A percentile compares a stretch with the other conserved stretches of the same genome.
These are phyloP conservation scores for Saccharum spontaneum DNA, from an alignment of 176 grass and related monocot species.

Conservation along the genomic window DNA sequence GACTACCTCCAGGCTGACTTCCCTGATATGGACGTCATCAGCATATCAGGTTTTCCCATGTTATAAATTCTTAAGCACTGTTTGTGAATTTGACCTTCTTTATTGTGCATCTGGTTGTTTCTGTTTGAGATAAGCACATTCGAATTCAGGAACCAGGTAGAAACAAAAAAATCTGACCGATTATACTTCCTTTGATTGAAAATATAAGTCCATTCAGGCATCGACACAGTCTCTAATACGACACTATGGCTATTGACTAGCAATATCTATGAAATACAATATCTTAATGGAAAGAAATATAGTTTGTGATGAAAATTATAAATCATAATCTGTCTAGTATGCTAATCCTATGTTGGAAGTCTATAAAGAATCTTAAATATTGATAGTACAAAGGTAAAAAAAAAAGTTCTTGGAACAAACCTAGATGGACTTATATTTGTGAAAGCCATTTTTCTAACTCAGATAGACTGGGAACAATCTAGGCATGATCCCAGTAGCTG, in stretches of 20 bases:
- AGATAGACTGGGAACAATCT: neutral
- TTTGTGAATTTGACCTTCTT: neutral
- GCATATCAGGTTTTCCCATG: constrained; percentile 73
- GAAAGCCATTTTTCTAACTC: neutral
- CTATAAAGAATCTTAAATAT: neutral
- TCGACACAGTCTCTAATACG: neutral
- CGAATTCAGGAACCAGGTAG: neutral
- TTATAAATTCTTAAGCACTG: neutral
- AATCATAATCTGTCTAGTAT: neutral
- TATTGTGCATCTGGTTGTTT: neutral
- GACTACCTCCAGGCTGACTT: constrained; percentile 84
- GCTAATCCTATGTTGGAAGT: neutral
- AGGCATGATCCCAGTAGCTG: constrained; percentile 1
- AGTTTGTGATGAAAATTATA: neutral
- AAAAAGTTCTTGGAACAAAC: neutral
- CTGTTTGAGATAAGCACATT: neutral
- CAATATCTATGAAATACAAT: neutral
- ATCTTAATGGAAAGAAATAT: neutral
- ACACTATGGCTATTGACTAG: too few relatives aligned
- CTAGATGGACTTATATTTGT: neutral
- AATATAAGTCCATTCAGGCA: neutral
- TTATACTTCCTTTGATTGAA: neutral
- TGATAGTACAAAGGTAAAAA: neutral
- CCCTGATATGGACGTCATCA: constrained; percentile 91
- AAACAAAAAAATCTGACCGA: neutral